Percentiles rank a stretch among this genome's conserved stretches.
Evolutionary conservation across 2,329 filamentous ascomycete species (phyloP).

Genomic region (Magnaporthales sp.): DNA sequence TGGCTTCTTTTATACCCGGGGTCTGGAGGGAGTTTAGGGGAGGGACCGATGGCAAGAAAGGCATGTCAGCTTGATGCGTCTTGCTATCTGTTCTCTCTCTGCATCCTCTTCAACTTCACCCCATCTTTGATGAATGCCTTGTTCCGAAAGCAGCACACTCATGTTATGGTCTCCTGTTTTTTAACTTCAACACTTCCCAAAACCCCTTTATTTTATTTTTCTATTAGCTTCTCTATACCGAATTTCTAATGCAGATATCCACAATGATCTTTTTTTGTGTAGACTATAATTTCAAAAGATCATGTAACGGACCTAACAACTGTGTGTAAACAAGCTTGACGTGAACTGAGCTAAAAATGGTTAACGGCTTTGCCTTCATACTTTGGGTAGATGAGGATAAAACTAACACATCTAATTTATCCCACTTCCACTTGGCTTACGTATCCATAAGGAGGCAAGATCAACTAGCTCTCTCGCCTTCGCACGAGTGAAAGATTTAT

Average conservation of each 20-base stretch:
- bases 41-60: neutral
- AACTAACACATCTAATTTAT: too few species aligned
- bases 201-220: conserved; percentile 12
- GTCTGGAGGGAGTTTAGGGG: neutral
- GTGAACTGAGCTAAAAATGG: neutral
- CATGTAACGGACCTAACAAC: neutral
- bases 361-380: too few species aligned
- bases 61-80: neutral
- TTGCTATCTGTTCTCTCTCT: neutral
- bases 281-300: neutral
- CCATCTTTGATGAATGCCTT: neutral
- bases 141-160: neutral
- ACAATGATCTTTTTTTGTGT: conserved; percentile 47
- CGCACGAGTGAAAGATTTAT: too few species aligned
- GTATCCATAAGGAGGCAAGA: too few species aligned
- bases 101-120: neutral
- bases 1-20: conserved; percentile 6
- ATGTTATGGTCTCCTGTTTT: conserved; percentile 4
- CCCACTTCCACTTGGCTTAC: too few species aligned
- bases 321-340: neutral
- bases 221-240: conserved; percentile 34
- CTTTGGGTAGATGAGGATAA: too few species aligned
- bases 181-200: neutral
- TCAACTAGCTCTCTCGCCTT: too few species aligned
- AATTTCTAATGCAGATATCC: conserved; percentile 56